Percentiles rank a stretch among this genome's conserved stretches.
These are phyloP conservation scores for Penicillium maclennaniae DNA, from an alignment of 495 filamentous ascomycete species.

Conservation along the genomic window DNA sequence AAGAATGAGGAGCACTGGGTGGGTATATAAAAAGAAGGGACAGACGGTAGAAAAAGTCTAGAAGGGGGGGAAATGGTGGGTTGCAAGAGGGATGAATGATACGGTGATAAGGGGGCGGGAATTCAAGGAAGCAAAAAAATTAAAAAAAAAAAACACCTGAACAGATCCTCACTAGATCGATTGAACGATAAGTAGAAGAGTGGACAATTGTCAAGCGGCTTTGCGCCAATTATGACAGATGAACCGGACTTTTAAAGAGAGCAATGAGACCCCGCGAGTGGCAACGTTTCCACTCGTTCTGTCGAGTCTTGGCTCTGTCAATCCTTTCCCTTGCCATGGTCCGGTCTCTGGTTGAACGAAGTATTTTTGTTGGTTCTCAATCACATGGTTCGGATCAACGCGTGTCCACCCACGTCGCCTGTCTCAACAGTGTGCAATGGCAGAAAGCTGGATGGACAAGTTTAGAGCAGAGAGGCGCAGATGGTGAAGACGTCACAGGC, in stretches of 20 bases:
- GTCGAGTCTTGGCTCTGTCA: constrained; percentile 6
- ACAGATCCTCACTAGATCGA: constrained; percentile 12
- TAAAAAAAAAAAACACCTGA: constrained; percentile 14
- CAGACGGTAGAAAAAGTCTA: constrained; percentile 28
- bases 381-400: neutral
- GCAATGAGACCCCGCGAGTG: constrained; percentile 22
- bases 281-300: constrained; percentile 17
- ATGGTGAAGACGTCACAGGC: constrained; percentile 25
- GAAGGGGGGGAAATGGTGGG: constrained; percentile 22
- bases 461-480: constrained; percentile 6
- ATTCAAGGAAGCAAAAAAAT: no score
- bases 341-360: neutral
- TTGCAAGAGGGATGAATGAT: constrained; percentile 9
- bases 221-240: constrained; percentile 15
- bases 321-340: constrained; percentile 7
- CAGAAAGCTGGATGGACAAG: neutral
- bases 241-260: constrained; percentile 14
- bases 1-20: constrained; percentile 4
- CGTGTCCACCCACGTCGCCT: neutral
- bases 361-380: neutral
- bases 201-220: constrained; percentile 18
- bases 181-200: constrained; percentile 8
- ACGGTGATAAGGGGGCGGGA: constrained; percentile 14
- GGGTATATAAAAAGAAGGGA: constrained; percentile 22
- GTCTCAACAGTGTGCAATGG: neutral